Percentiles rank a stretch among this genome's conserved stretches.
These are phyloP conservation scores for Yamadazyma diospyri DNA, from an alignment of 1,139 yeast species.

Conservation along the genomic window DNA sequence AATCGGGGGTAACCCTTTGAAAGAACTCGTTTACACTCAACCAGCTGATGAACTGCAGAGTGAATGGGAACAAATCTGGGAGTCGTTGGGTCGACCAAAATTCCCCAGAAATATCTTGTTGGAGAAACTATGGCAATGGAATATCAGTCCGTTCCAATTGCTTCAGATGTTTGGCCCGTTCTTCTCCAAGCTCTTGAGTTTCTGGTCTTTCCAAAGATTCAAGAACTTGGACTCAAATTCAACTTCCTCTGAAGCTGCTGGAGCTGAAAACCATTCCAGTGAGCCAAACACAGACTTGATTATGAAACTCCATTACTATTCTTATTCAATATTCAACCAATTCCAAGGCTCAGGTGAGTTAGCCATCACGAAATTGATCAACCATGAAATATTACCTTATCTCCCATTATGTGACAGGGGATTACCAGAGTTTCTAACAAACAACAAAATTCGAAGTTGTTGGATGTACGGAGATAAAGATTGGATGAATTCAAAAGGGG, in stretches of 20 bases:
- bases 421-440: constrained; percentile 26
- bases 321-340: constrained; percentile 43
- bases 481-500: constrained; percentile 46
- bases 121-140: constrained; percentile 35
- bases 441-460: constrained; percentile 22
- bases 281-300: constrained; percentile 19
- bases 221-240: constrained; percentile 24
- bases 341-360: constrained; percentile 45
- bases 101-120: constrained; percentile 37
- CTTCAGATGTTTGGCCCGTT: constrained; percentile 39
- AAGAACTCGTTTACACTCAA: constrained; percentile 23
- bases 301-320: constrained; percentile 39
- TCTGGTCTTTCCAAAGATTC: constrained; percentile 43
- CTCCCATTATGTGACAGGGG: constrained; percentile 44
- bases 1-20: constrained; percentile 25
- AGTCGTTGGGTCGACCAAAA: constrained; percentile 34
- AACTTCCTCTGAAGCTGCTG: no score
- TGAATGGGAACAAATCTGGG: constrained; percentile 12
- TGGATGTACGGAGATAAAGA: constrained; percentile 45
- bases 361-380: constrained; percentile 41
- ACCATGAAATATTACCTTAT: constrained; percentile 38
- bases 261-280: neutral
- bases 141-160: constrained; percentile 40
- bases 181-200: constrained; percentile 38
- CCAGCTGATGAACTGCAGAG: constrained; percentile 12